Conservation (phyloP, 2,329 filamentous ascomycete genomes). For the Alternaria sp. region DNA sequence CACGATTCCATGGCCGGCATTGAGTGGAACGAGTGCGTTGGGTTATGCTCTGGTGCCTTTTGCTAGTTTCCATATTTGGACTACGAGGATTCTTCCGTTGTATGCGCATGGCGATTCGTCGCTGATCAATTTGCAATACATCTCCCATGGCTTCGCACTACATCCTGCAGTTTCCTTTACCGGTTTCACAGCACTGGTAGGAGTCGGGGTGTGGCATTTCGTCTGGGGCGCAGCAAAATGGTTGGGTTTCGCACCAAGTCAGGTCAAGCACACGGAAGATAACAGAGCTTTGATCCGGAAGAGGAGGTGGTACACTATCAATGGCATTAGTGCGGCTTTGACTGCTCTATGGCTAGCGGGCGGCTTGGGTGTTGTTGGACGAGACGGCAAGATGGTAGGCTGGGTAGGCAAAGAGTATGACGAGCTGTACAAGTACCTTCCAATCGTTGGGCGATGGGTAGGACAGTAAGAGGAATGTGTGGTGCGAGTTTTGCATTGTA, state of each 20-base stretch:
- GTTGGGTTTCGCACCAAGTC: conserved; percentile 68
- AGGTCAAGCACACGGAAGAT: conserved; percentile 57
- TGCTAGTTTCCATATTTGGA: conserved; percentile 72
- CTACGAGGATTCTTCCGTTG: conserved; percentile 79
- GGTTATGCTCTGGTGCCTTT: conserved; percentile 75
- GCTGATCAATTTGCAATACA: conserved; percentile 82
- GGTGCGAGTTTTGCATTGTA: conserved; percentile 21
- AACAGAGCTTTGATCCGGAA: conserved; percentile 62
- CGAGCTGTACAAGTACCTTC: conserved; percentile 69
- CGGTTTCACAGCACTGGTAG: conserved; percentile 73
- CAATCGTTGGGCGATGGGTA: conserved; percentile 61
- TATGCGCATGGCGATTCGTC: conserved; percentile 81
- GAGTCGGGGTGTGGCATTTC: conserved; percentile 75
- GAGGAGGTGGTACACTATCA: conserved; percentile 73
- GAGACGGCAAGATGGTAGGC: conserved; percentile 70
- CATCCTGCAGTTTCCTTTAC: conserved; percentile 70
- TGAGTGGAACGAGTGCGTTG: conserved; percentile 73
- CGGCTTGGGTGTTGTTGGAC: conserved; percentile 77
- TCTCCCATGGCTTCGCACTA: conserved; percentile 82
- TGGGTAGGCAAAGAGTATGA: conserved; percentile 86
- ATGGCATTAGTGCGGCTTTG: conserved; percentile 65
- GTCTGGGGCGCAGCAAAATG: conserved; percentile 87
- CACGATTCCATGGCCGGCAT: conserved; percentile 67
- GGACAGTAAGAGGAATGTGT: conserved; percentile 28
- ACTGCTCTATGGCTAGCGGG: conserved; percentile 80